These are phyloP conservation scores for Anthracocystis panici-leucophaei DNA, from an alignment of 1,284 basidiomycete species.

Conservation along the genomic window DNA sequence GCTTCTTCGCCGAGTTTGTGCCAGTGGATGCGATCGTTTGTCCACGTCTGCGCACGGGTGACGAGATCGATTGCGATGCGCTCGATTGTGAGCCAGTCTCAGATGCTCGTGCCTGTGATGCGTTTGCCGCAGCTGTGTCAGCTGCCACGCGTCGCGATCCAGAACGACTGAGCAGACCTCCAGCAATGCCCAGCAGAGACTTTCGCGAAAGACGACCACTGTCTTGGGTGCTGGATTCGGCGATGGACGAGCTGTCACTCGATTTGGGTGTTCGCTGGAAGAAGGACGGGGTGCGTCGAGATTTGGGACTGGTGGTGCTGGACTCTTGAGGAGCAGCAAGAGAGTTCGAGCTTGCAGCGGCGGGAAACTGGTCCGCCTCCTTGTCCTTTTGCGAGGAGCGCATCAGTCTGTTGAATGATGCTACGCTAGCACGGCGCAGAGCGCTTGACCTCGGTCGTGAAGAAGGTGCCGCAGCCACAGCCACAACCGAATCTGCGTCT, in stretches of 20 bases:
- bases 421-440: constrained; percentile 36
- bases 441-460: constrained; percentile 27
- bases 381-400: constrained; percentile 33
- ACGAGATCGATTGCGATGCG: constrained; percentile 11
- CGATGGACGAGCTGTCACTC: constrained; percentile 24
- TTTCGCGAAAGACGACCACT: constrained; percentile 59
- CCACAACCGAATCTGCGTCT: constrained; percentile 4
- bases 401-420: constrained; percentile 36
- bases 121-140: constrained; percentile 5
- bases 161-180: constrained; percentile 44
- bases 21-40: constrained; percentile 6
- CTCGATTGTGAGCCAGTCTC: constrained; percentile 1
- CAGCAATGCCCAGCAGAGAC: constrained; percentile 58
- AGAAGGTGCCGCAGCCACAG: background rate
- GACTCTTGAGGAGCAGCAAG: constrained; percentile 22
- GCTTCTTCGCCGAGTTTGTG: constrained; percentile 12
- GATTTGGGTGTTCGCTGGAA: constrained; percentile 49
- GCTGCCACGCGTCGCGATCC: constrained; percentile 30
- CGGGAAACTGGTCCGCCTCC: constrained; percentile 17
- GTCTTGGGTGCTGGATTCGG: constrained; percentile 25
- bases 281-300: constrained; percentile 53
- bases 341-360: constrained; percentile 20
- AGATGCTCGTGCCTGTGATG: background rate
- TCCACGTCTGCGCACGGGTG: constrained; percentile 29
- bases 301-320: constrained; percentile 44